Base-by-base conservation (phyloP, 202 grass and related monocot species). In the Schoenoplectus tabernaemontani region DNA sequence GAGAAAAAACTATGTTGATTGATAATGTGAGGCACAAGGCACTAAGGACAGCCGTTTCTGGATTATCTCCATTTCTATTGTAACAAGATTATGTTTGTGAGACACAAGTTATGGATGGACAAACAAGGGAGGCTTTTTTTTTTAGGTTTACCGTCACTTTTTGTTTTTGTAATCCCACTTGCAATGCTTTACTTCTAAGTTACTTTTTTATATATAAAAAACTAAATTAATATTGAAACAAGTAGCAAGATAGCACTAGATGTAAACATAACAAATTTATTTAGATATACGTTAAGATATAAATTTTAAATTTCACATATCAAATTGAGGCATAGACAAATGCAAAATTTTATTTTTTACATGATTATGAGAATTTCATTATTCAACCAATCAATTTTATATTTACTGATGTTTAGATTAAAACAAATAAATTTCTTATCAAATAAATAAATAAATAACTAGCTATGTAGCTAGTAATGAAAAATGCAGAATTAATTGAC, bases 31-130 rank as follows among this genome's bases (percentile, higher is more conserved):
- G 10, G 42, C 16, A n/a, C 70, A 56, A 5, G 46, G 26, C 44
- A 32, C 4, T 13, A n/a, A 1, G 58, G 26, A 32, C 10, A 34
- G 9, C 57, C 32, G 3, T 59, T 78, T 78, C 74, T 13, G 59
- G 9, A 78, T 78, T 53, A 78, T 78, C 74, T 77, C 53, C 74
- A 78, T 42, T 78, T 78, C 6, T 5, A 38, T 9, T 3, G 33
- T 4, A 39, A 59, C 12, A 41, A 67, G 7, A 22, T 9, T 10
- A 42, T 38, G n/a, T n/a, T n/a, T n/a, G n/a, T n/a, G 15, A 4
- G n/a, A n/a, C n/a, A n/a, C 23, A 13, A 7, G n/a, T 57, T 22
- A 57, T 22, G n/a, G n/a, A n/a, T n/a, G n/a, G 54, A 19, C n/a
- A 57, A 37, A 37, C 36, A n/a, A n/a, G n/a, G n/a, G n/a, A n/a